phyloP scores from a whole-genome alignment of 805 yeast genomes.

The Debaryomyces castellii region DNA sequence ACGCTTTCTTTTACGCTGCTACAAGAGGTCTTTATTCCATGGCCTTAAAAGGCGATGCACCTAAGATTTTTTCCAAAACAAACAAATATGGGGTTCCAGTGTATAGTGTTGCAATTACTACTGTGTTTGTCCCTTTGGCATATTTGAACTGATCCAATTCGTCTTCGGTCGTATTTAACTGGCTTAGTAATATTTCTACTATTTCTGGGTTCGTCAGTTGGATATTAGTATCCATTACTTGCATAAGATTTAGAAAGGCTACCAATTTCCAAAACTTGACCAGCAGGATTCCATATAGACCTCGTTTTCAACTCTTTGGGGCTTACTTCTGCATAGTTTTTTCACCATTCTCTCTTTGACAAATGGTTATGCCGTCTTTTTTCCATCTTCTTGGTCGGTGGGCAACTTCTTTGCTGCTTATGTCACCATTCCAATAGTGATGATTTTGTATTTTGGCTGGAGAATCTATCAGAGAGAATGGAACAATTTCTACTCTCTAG shows the following conservation, averaged over 20 bases:
- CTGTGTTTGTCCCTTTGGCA: slow-evolving; percentile 21
- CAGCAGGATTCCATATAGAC: slow-evolving; percentile 52
- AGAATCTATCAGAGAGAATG: slow-evolving; percentile 36
- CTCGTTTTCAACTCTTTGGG: slow-evolving; percentile 49
- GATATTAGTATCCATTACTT: slow-evolving; percentile 56
- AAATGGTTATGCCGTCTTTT: slow-evolving; percentile 69
- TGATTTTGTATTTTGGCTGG: slow-evolving; percentile 58
- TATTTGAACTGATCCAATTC: slow-evolving; percentile 45
- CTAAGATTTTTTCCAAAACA: slow-evolving; percentile 14
- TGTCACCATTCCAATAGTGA: slow-evolving; percentile 59
- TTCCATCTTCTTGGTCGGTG: slow-evolving; percentile 62
- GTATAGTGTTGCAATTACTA: slow-evolving; percentile 16
- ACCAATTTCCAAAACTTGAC: slow-evolving; percentile 45
- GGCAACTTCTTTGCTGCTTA: slow-evolving; percentile 71
- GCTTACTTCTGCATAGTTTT: slow-evolving; percentile 48
- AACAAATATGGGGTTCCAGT: slow-evolving; percentile 18
- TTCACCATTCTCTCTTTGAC: slow-evolving; percentile 51
- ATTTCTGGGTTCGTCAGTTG: slow-evolving; percentile 67
- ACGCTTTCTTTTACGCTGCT: slow-evolving; percentile 26
- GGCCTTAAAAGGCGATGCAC: slow-evolving; percentile 19
- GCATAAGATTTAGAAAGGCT: slow-evolving; percentile 61
- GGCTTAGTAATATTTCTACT: slow-evolving; percentile 73
- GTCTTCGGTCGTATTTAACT: slow-evolving; percentile 63
- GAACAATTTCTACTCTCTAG: slow-evolving; percentile 2
- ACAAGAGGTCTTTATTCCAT: slow-evolving; percentile 25